Conservation (phyloP, 2,329 filamentous ascomycete genomes). For the Fusarium fujikuroi region DNA sequence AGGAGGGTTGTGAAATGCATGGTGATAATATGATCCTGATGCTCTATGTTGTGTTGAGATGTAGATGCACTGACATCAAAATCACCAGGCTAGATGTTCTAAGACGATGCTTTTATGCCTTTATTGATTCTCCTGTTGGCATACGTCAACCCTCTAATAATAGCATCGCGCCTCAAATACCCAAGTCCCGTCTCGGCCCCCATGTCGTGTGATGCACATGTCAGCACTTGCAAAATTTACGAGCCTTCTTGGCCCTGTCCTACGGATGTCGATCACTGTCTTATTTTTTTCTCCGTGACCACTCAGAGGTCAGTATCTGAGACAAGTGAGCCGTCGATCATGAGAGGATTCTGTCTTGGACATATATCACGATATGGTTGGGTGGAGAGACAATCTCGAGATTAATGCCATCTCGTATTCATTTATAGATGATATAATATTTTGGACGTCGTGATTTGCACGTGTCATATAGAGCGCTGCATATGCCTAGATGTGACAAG, state of each 20-base stretch:
- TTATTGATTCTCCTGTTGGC: no score
- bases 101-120: background rate
- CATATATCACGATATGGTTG: conserved; percentile 9
- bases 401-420: conserved; percentile 16
- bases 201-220: conserved; percentile 17
- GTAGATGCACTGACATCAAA: background rate
- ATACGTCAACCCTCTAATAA: conserved; percentile 13
- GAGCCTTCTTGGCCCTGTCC: background rate
- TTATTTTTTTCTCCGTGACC: background rate
- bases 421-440: background rate
- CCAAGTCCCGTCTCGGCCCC: background rate
- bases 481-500: background rate
- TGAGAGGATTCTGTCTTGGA: background rate
- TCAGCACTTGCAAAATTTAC: conserved; percentile 21
- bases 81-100: rapidly evolving
- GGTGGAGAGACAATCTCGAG: background rate
- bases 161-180: conserved; percentile 8
- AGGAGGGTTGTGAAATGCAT: conserved; percentile 23
- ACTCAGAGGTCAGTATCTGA: background rate
- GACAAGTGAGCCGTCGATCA: conserved; percentile 20
- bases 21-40: background rate
- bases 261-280: background rate
- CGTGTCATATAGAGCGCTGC: background rate
- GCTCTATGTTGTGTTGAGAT: background rate
- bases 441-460: background rate